phyloP scores from a whole-genome alignment of 331 rosid species.

The Acacia concinna region DNA sequence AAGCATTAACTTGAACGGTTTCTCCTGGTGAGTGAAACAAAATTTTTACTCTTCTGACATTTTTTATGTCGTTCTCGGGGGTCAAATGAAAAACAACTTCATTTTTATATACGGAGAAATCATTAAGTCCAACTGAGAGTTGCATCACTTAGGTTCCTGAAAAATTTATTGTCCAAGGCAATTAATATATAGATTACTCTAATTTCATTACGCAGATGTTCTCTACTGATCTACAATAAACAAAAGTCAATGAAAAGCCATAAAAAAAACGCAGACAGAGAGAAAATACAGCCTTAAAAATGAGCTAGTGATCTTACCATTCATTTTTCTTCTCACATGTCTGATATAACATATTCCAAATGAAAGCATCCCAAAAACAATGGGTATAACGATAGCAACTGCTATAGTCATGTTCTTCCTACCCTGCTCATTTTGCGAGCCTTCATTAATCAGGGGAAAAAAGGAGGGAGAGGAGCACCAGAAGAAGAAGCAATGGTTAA shows the following conservation, averaged over 20 bases:
- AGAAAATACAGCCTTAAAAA: neutral
- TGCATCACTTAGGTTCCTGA: neutral
- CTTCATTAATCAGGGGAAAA: slow-evolving; percentile 13
- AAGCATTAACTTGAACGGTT: neutral
- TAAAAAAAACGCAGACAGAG: neutral
- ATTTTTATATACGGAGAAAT: neutral
- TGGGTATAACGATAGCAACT: slow-evolving; percentile 23
- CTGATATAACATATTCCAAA: neutral
- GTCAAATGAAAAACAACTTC: neutral
- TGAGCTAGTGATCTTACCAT: slow-evolving; percentile 10
- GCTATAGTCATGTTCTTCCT: slow-evolving; percentile 15
- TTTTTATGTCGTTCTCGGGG: neutral
- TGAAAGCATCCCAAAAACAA: slow-evolving; percentile 8
- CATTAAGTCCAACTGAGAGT: neutral
- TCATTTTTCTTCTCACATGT: slow-evolving; percentile 10
- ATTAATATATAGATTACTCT: neutral
- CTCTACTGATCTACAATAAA: neutral
- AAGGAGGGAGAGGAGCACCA: neutral
- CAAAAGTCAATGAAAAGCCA: neutral
- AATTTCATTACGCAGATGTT: neutral
- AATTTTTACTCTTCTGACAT: neutral
- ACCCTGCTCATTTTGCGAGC: neutral
- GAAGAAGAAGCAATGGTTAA: neutral
- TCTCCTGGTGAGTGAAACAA: neutral
- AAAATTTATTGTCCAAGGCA: neutral